Percentiles rank a stretch among this genome's conserved stretches.
These are phyloP conservation scores for Saccharomycopsis sp. DNA, from an alignment of 805 yeast genomes.

Conservation along the genomic window DNA sequence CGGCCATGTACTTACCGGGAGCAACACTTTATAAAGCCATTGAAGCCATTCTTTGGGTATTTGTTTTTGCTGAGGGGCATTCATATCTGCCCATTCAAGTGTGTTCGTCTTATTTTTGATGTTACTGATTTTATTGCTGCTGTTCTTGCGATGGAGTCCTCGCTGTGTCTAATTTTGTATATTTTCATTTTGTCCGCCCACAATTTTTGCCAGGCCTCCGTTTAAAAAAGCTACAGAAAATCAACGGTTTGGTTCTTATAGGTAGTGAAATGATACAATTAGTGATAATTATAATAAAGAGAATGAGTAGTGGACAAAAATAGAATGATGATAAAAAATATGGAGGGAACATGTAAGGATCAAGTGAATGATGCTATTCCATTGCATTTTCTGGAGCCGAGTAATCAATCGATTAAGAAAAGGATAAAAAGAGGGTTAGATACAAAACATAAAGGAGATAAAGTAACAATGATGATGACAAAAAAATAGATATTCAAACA, in stretches of 20 bases:
- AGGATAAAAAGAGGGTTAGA: background rate
- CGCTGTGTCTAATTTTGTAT: no score
- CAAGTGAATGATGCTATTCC: background rate
- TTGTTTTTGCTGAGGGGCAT: background rate
- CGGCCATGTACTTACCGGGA: slow-evolving; percentile 31
- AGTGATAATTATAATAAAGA: background rate
- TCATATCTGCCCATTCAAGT: background rate
- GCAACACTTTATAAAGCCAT: slow-evolving; percentile 54
- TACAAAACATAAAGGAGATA: background rate
- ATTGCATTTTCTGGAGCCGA: background rate
- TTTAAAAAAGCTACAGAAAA: background rate
- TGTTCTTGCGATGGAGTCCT: no score
- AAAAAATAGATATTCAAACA: no score
- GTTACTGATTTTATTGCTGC: no score
- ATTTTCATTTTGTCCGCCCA: background rate
- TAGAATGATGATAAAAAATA: background rate
- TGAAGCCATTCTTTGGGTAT: slow-evolving; percentile 40
- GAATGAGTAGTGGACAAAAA: background rate
- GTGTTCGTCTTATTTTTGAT: no score
- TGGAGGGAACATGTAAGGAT: background rate
- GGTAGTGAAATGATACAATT: background rate
- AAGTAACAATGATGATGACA: background rate
- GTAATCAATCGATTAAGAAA: background rate
- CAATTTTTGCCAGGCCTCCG: background rate
- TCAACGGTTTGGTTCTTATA: no score